Conservation (phyloP, 176 grass and related monocot species). For the Musa troglodytarum region DNA sequence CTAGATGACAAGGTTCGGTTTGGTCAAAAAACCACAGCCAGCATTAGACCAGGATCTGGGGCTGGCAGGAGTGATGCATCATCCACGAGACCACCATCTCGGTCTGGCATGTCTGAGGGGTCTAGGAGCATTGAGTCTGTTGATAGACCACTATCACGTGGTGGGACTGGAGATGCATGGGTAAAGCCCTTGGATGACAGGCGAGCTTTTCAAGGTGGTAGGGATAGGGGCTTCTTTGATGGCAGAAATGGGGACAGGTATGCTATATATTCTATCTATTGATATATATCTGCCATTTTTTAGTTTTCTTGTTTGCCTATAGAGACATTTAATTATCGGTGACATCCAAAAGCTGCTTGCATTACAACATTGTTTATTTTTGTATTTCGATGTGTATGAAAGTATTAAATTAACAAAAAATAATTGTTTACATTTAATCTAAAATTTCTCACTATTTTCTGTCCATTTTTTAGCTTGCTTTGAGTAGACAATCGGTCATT, state of each 20-base stretch:
- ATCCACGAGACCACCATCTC: not conserved
- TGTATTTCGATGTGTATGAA: too few species aligned
- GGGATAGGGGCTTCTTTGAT: slow-evolving; percentile 50
- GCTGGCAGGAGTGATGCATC: slow-evolving; percentile 20
- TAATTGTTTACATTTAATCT: too few species aligned
- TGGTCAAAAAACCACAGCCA: slow-evolving; percentile 21
- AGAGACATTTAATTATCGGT: too few species aligned
- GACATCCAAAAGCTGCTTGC: too few species aligned
- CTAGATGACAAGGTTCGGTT: slow-evolving; percentile 32
- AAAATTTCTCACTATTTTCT: too few species aligned
- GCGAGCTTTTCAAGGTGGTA: slow-evolving; percentile 70
- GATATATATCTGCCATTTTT: too few species aligned
- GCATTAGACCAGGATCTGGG: slow-evolving; percentile 27
- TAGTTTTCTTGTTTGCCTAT: too few species aligned
- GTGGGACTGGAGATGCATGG: slow-evolving; percentile 37
- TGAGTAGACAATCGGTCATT: too few species aligned
- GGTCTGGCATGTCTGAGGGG: not conserved
- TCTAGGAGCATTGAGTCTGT: not conserved
- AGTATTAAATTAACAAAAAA: too few species aligned
- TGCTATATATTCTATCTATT: too few species aligned
- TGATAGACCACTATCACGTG: slow-evolving; percentile 61
- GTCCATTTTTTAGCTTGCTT: too few species aligned
- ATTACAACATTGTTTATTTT: too few species aligned
- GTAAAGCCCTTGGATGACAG: slow-evolving; percentile 45
- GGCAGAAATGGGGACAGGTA: slow-evolving; percentile 55